These are phyloP conservation scores for Phytophthora tubulina DNA, from an alignment of 352 stramenopile species.

Conservation along the genomic window DNA sequence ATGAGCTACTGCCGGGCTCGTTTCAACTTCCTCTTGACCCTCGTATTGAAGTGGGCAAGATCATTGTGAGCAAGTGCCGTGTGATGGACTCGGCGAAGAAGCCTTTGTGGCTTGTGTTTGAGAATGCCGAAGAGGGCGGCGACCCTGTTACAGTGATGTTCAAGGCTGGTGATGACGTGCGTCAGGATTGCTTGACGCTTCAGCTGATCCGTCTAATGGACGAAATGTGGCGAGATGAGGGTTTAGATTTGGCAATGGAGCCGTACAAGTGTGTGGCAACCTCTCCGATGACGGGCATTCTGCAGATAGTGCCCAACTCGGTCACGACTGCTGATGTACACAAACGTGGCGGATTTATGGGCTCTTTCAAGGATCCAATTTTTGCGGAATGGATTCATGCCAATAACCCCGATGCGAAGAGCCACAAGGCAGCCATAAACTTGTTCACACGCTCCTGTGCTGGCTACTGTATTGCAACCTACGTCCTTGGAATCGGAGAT, in stretches of 20 bases:
- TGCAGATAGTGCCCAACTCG: conserved; percentile 92
- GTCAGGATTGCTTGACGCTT: conserved; percentile 94
- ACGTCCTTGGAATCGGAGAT: conserved; percentile 94
- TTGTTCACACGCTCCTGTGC: conserved; percentile 89
- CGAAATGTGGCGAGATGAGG: conserved; percentile 91
- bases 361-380: conserved; percentile 79
- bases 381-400: conserved; percentile 84
- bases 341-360: conserved; percentile 78
- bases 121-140: conserved; percentile 84
- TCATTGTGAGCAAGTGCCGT: conserved; percentile 90
- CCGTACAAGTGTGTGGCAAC: conserved; percentile 92
- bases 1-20: conserved; percentile 80
- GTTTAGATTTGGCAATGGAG: conserved; percentile 91
- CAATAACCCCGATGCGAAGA: conserved; percentile 74
- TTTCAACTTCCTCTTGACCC: conserved; percentile 92
- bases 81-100: conserved; percentile 93
- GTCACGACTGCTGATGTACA: conserved; percentile 92
- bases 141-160: conserved; percentile 92
- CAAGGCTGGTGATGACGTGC: conserved; percentile 95
- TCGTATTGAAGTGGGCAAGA: conserved; percentile 84
- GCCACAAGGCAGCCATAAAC: conserved; percentile 64
- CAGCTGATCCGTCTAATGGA: conserved; percentile 94
- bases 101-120: conserved; percentile 89
- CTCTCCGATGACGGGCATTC: conserved; percentile 88
- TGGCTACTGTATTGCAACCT: conserved; percentile 94